Evolutionary conservation across 345 rosid genomes (phyloP), one percentile per base, ranked within the genome.

Genomic region (Corchorus olitorius): DNA sequence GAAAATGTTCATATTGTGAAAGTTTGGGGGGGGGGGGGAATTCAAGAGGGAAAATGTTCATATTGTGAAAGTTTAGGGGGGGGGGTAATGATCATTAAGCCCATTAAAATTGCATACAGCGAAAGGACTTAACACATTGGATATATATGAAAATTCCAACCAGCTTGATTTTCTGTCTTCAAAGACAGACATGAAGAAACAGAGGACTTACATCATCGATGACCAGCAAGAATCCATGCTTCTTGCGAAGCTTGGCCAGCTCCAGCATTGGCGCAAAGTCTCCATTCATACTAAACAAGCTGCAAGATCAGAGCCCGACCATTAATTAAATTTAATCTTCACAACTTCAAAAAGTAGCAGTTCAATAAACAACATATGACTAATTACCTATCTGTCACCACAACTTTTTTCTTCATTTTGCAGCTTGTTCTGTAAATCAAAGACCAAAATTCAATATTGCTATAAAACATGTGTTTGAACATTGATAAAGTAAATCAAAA

Each of bases 221-320:
- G 81, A 89, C 93, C 67, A 92, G 82, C 76, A 94, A 63, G 86
- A 91, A 94, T 7, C 88, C 89, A 89, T 92, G 91, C 75, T 79
- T 87, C 84, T 80, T 82, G 37, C 93, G 88, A 76, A 94, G 97
- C 78, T 84, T 75, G 54, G 79, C 88, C 65, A 94, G 93, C 81
- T 92, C 92, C 59, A 71, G 76, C 89, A 92, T 85, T 19, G 97
- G 98, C 76, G 97, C 98, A 88, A 94, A 94, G 85, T 94, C 98
- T 75, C 97, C 98, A 71, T 94, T 97, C 98, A 94, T 94, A 71
- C 98, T 92, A 83, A 94, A 94, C 87, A 94, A 89, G 80, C 98
- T 92, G 84, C 34, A 14, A 50, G 6, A 50, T 17, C 33, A 56
- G 33, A 6, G 14, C n/a, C 33, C n/a, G 33, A 1, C 61, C 11